Percentiles rank a stretch among this genome's conserved stretches.
These are phyloP conservation scores for Colletotrichum lindemuthianum DNA, from an alignment of 2,329 filamentous ascomycete genomes.

Conservation along the genomic window DNA sequence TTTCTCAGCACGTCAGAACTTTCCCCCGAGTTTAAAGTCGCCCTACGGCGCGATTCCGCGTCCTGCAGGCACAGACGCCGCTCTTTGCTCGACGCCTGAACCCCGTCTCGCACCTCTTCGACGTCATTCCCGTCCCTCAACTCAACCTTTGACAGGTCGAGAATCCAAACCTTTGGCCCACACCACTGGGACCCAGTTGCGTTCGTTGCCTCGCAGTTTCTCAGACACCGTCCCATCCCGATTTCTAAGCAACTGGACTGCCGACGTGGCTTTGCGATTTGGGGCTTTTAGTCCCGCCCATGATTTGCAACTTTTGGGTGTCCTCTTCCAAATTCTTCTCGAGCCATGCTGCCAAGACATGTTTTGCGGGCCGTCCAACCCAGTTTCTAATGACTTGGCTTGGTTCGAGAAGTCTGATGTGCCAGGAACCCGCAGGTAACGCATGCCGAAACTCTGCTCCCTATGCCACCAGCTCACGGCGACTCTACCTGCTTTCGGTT, in stretches of 20 bases:
- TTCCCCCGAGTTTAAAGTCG: constrained; percentile 23
- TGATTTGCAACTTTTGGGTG: constrained; percentile 14
- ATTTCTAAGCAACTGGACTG: constrained; percentile 30
- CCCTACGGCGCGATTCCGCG: background rate
- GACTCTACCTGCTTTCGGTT: constrained; percentile 6
- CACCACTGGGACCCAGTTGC: constrained; percentile 24
- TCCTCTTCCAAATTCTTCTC: background rate
- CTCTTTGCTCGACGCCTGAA: background rate
- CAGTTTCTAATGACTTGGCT: background rate
- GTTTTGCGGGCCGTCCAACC: constrained; percentile 6
- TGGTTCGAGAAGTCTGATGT: constrained; percentile 21
- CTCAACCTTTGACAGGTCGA: background rate
- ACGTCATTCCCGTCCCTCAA: constrained; percentile 9
- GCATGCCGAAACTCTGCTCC: background rate
- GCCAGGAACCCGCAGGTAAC: constrained; percentile 15
- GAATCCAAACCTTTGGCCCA: no score
- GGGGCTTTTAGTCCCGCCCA: background rate
- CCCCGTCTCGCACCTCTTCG: background rate
- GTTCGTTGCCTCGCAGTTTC: constrained; percentile 25
- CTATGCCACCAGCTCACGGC: no score
- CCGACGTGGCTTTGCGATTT: constrained; percentile 10
- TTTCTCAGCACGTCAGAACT: constrained; percentile 32
- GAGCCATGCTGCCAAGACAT: background rate
- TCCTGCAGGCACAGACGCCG: background rate
- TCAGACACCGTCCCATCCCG: constrained; percentile 22